Base-by-base conservation (phyloP, 345 rosid genomes). In the Ceriops tagal region DNA sequence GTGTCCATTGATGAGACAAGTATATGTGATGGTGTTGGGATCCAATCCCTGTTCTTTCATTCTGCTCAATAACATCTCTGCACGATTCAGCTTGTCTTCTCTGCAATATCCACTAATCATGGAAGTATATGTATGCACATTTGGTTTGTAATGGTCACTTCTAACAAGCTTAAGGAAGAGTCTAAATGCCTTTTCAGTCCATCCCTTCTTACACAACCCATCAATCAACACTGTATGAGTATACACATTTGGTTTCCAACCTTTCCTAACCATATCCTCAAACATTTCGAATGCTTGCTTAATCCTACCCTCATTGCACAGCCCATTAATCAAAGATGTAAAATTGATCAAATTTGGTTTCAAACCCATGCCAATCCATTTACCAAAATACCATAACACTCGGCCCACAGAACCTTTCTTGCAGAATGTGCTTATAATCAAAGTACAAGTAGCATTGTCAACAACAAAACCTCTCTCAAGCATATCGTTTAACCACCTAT, bases 121-220 rank as follows among this genome's bases (percentile, higher is more conserved):
- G 55, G 88, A 82, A 66, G 93, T 88, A 73, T 91, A 91, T 0
- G 93, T 88, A 80, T 83, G 86, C 57, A 83, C 93, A 76, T 93
- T 93, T 0, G 88, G 96, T 77, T 88, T 89, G 82, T 93, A 85
- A 71, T 43, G 79, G 53, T 88, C 89, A 72, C 93, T 92, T 68
- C 88, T 85, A 66, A 89, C 90, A 19, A 89, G 92, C 86, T 91
- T 91, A 75, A 93, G 76, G 47, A 93, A 93, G 75, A 91, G 68
- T 71, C 97, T 88, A 69, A 91, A 93, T 46, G 92, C 97, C 80
- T 87, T 93, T 64, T 93, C 98, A 7, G 90, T 93, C 98, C 96
- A 91, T 10, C 96, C 89, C 71, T 89, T 91, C 85, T 83, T 91
- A 77, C 98, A 91, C 53, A 93, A 73, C 58, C 96, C 97, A 59